Conservation (phyloP, 2,329 filamentous ascomycete genomes). For the Leptographium wingfieldii region DNA sequence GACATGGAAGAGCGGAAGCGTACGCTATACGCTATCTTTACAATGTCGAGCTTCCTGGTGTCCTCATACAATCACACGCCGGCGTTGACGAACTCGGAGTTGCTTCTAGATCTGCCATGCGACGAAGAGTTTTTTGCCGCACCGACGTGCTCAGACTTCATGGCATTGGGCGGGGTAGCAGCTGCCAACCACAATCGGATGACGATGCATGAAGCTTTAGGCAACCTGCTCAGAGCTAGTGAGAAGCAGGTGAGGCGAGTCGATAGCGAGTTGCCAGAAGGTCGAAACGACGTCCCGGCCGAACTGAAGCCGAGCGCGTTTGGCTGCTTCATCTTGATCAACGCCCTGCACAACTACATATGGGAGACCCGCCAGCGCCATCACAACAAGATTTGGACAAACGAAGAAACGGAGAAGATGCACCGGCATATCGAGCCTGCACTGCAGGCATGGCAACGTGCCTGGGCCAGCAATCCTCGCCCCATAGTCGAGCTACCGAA, state of each 20-base stretch:
- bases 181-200: conserved; percentile 57
- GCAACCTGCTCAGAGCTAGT: conserved; percentile 67
- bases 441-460: conserved; percentile 83
- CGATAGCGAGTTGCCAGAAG: conserved; percentile 26
- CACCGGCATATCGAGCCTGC: conserved; percentile 90
- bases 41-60: conserved; percentile 79
- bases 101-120: conserved; percentile 77
- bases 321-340: conserved; percentile 82
- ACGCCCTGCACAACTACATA: conserved; percentile 93
- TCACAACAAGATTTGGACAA: conserved; percentile 78
- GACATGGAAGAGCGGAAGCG: conserved; percentile 79
- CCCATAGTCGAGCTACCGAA: conserved; percentile 79
- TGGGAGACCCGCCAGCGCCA: conserved; percentile 94
- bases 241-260: conserved; percentile 30
- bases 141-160: conserved; percentile 71
- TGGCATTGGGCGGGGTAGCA: conserved; percentile 58
- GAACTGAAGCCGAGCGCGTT: conserved; percentile 78
- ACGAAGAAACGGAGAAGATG: conserved; percentile 90
- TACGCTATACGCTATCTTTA: conserved; percentile 83
- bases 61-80: conserved; percentile 89
- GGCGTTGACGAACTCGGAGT: conserved; percentile 86
- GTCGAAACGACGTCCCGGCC: conserved; percentile 34
- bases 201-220: conserved; percentile 73
- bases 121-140: conserved; percentile 86
- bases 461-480: conserved; percentile 76